Base-by-base conservation (phyloP, 768 basidiomycete species). In the Mycena olivaceomarginata region DNA sequence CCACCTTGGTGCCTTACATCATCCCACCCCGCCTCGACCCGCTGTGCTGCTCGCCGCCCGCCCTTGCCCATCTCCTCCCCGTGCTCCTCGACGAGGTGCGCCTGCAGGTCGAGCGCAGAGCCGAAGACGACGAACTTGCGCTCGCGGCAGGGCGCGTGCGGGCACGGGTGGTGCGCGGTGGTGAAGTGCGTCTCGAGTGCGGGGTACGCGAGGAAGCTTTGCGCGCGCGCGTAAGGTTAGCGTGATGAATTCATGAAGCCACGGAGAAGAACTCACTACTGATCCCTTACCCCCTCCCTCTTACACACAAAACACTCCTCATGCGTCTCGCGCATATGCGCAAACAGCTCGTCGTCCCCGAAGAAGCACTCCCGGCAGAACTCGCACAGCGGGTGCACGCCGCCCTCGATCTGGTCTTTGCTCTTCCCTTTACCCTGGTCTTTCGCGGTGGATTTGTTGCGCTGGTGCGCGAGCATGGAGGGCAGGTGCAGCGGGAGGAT, bases 221-320 rank as follows among this genome's bases (percentile, higher is more conserved):
- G 46, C 3, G 20, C 31, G n/a, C n/a, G n/a, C n/a, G 46, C 13
- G 46, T 48, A 5, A 31, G 46, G 46, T 48, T 48, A 48, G 11
- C 15, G 53, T 31, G 31, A 31, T 31, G 31, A 40, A 43, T 41
- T 25, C 12, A 22, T 46, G 48, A 39, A 16, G 76, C 57, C 67
- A 31, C 46, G 75, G 51, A 7, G 62, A 76, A n/a, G 16, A n/a
- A 91, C 97, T 82, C 81, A 98, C 97, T 98, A 97, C 86, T 97
- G 93, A 84, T 97, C 93, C 78, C 91, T 88, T 53, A 96, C 80
- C 9, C 94, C 97, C 72, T 94, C 91, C 40, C 94, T 90, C 83
- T 96, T 97, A 85, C 98, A 99, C 16, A 99, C 85, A 80, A 98
- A 98, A 83, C 98, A 99, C 82, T 99, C 98, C 84, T 99, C 98